Evolutionary conservation across 2,329 filamentous ascomycete genomes (phyloP).

Genomic region (Sporothrix mexicana): DNA sequence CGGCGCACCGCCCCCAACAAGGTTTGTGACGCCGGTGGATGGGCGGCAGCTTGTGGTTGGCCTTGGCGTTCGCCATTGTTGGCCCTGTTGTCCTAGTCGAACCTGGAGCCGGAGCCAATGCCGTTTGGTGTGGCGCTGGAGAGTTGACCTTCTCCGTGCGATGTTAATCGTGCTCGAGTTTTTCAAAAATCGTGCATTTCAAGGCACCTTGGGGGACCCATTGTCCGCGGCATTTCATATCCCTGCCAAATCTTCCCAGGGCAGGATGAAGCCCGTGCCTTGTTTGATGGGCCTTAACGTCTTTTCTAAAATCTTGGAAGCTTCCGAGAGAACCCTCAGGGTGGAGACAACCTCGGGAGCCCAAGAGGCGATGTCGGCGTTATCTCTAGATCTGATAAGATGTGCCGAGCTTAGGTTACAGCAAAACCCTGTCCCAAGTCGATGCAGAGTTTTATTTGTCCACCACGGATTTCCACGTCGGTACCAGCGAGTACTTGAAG

Average conservation of each 20-base stretch:
- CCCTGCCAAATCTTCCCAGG: background rate
- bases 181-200: background rate
- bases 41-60: background rate
- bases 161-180: background rate
- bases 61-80: background rate
- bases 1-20: background rate
- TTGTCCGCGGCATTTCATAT: background rate
- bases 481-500: too few species aligned
- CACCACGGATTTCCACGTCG: background rate
- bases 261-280: slow-evolving; percentile 1
- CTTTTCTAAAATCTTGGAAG: background rate
- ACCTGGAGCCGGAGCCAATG: slow-evolving; percentile 13
- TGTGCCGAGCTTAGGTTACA: slow-evolving; percentile 38
- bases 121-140: background rate
- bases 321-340: slow-evolving; percentile 24
- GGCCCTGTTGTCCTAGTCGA: background rate
- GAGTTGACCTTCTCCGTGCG: background rate
- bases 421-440: slow-evolving; percentile 12
- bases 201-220: too few species aligned
- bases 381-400: slow-evolving; percentile 64
- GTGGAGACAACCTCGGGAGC: slow-evolving; percentile 32
- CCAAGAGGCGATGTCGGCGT: slow-evolving; percentile 51
- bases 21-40: slow-evolving; percentile 3
- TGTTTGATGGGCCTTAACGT: slow-evolving; percentile 13
- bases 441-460: background rate